Evolutionary conservation across 345 rosid genomes (phyloP), one percentile per base, ranked within the genome.

Genomic region (Hibiscus tridactylites): DNA sequence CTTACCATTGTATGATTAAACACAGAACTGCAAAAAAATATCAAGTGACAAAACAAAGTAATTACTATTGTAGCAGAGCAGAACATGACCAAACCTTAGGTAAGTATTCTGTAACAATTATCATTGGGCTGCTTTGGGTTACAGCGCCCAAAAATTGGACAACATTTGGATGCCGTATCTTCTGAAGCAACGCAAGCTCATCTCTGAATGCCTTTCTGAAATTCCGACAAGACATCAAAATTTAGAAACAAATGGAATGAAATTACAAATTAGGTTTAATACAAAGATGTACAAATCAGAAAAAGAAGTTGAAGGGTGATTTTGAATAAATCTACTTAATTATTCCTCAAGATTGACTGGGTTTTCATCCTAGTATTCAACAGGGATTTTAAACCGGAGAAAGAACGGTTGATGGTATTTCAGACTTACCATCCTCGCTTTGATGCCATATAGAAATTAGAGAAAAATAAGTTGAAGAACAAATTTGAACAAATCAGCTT

Each of bases 101-200:
- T 77, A 89, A 78, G 82, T 83, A 91, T 62, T 91, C 95, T 9
- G 95, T 91, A 76, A 91, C 89, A 72, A 89, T 89, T 88, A 88
- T 88, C 97, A 91, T 91, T 13, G 93, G 95, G 76, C 85, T 86
- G 79, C 93, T 86, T 75, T 91, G 95, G 42, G 97, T 91, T 61
- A 91, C 93, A 76, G 97, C 97, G 69, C 95, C 93, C 74, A 89
- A 59, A 82, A 91, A 91, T 81, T 89, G 97, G 60, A 91, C 97
- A 66, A 91, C 91, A 79, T 89, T 91, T 17, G 95, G 97, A 80
- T 88, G 95, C 29, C 90, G 92, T 74, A 89, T 80, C 86, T 86
- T 91, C 80, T 91, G 95, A 81, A 91, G 89, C 74, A 91, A 82
- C 4, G 86, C 82, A 61, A 91, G 95, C 81, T 91, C 95, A 67